Evolutionary conservation across 495 filamentous ascomycete species (phyloP).

Genomic region (Parathielavia appendiculata): DNA sequence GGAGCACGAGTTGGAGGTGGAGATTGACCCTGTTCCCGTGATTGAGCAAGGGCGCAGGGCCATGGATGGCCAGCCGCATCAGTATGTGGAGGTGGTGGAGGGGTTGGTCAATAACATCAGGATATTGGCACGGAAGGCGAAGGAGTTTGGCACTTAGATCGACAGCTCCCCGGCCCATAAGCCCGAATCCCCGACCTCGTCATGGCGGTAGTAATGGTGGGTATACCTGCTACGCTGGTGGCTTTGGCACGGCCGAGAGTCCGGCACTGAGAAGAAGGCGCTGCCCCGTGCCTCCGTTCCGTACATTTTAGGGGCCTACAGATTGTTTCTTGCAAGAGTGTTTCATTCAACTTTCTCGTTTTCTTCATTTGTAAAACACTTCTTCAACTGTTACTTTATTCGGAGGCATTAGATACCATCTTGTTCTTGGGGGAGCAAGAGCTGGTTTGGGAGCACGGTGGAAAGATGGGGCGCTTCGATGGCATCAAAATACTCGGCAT

Average conservation of each 20-base stretch:
- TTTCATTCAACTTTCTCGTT: neutral
- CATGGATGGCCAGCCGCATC: conserved; percentile 52
- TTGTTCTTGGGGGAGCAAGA: conserved; percentile 4
- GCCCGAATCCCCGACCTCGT: neutral
- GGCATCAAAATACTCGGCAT: conserved; percentile 5
- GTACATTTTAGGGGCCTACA: neutral
- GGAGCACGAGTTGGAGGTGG: conserved; percentile 85
- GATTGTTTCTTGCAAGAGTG: neutral
- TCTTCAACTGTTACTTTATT: conserved; percentile 1
- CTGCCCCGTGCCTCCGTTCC: neutral
- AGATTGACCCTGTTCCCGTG: conserved; percentile 62
- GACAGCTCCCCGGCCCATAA: neutral
- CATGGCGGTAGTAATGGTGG: no score
- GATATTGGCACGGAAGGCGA: conserved; percentile 51
- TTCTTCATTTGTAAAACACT: neutral
- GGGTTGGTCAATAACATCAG: conserved; percentile 82
- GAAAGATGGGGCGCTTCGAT: conserved; percentile 6
- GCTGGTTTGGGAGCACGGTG: conserved; percentile 5
- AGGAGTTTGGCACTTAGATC: conserved; percentile 13
- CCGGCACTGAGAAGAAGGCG: neutral
- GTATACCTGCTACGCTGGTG: no score
- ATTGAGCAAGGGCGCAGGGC: conserved; percentile 64
- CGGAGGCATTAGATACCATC: conserved; percentile 16
- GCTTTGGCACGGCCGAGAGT: no score
- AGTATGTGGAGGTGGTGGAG: conserved; percentile 69